Evolutionary conservation across 192 early-diverging fungal species (phyloP), one percentile per base, ranked within the genome.

Genomic region (Entophlyctis luteolus): DNA sequence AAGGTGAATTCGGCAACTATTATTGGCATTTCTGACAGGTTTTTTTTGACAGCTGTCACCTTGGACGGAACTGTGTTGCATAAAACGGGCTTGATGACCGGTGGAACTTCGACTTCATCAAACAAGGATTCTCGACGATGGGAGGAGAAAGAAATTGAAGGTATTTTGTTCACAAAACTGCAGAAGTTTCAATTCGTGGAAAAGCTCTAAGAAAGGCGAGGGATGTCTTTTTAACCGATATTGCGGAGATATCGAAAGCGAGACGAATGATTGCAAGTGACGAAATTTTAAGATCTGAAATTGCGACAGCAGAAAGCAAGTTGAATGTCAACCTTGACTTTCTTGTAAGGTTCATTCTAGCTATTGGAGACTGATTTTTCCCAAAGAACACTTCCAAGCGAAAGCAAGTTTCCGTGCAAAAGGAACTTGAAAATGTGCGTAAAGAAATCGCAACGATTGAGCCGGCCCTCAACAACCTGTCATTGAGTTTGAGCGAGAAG

Each of bases 1-100:
- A 97, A 77, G 87, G 83, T 84, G 74, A n/a, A 42, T 12, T 42
- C 58, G 42, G 20, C 33, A 16, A n/a, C n/a, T n/a, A n/a, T n/a
- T 68, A 35, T 57, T 5, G 18, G 35, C 4, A 18, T 57, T 27
- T 37, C n/a, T 57, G 55, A 5, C 23, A 35, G 55, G 12, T 6
- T 45, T 10, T 12, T 47, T 14, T 22, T 56, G 34, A 53, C 10
- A 84, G 88, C 90, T 38, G 94, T 98, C 3, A 88, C 91, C 1
- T 78, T 98, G 69, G 96, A 98, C 69, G 96, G 96, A 31, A 90
- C 88, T 0, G 83, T 98, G 23, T 92, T 99, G 68, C 95, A 98
- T 76, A 94, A 92, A 66, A 94, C 87, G 53, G 98, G 98, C 31
- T 77, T 97, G 71, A 98, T 99, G 47, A 98, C 96, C 2, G 98